Evolutionary conservation across 2,329 filamentous ascomycete species (phyloP), one percentile per base, ranked within the genome.

Genomic region (Nigrospora sphaerica): DNA sequence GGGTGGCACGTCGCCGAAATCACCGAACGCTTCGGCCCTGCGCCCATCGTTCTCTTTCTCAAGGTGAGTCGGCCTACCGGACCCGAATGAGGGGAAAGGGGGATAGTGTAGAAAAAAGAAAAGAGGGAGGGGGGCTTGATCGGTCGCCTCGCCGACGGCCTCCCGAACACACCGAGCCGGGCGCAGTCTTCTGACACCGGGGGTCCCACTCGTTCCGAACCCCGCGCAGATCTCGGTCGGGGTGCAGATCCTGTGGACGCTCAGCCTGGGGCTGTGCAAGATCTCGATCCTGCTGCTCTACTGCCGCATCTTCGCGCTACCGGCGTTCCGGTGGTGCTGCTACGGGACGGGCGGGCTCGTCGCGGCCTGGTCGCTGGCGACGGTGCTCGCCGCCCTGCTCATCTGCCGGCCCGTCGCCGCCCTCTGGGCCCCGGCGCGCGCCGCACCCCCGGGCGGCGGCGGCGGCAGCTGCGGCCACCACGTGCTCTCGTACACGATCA

Each of bases 401-500:
- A 44, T 49, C 14, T 49, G 47, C 36, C 47, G 37, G 5, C 47
- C 47, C 7, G 33, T 49, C 6, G 39, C 47, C 2, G 42, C 44
- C 37, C 46, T 46, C n/a, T 46, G 47, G 44, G 39, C 46, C 11
- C 36, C 37, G 13, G 16, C 32, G 28, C 42, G 43, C 31, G 19
- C 39, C 11, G 23, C 10, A 2, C 23, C 23, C 23, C 23, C n/a
- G n/a, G n/a, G n/a, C n/a, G n/a, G n/a, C n/a, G n/a, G n/a, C n/a
- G 44, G 16, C 7, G 47, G 47, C 5, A 12, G 32, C 31, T 46
- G 47, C 36, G 47, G 44, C 12, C 32, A 46, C 28, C 39, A 42
- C 28, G 32, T 46, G 23, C 4, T 37, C 5, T 39, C 32, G 2
- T 37, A 36, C 6, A 40, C 39, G 28, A 17, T 40, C 16, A 49